phyloP scores from a whole-genome alignment of 116 monocot genomes.

The Cymodocea nodosa region DNA sequence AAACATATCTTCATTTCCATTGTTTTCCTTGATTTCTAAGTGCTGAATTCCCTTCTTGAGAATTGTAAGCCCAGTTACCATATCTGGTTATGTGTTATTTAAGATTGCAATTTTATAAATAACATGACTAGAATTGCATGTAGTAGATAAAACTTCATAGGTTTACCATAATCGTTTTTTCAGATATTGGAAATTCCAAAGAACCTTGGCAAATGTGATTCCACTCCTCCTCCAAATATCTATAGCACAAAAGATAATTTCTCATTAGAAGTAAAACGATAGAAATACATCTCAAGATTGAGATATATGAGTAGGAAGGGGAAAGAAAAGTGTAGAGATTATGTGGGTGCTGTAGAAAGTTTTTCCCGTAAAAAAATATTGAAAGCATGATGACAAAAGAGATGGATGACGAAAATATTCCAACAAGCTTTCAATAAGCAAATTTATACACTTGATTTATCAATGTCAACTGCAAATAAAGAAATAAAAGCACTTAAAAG shows the following conservation, averaged over 20 bases:
- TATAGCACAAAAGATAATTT: slow-evolving; percentile 10
- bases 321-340: too few species aligned
- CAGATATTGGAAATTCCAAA: slow-evolving; percentile 34
- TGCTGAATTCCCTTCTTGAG: too few species aligned
- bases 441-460: neutral
- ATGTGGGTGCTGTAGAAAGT: too few species aligned
- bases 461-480: neutral
- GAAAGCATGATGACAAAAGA: too few species aligned
- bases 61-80: too few species aligned
- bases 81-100: neutral
- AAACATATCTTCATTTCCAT: too few species aligned
- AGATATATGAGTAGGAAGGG: too few species aligned
- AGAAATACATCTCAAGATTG: neutral
- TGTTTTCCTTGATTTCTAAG: too few species aligned
- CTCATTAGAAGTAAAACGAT: neutral
- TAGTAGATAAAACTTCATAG: neutral
- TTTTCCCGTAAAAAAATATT: too few species aligned
- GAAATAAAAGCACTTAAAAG: neutral
- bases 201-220: slow-evolving; percentile 29
- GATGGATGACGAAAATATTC: too few species aligned
- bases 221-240: slow-evolving; percentile 84
- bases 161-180: slow-evolving; percentile 45
- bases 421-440: too few species aligned
- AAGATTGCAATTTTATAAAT: neutral
- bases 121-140: neutral